Conservation (phyloP, 176 grass and related monocot genomes). For the Lolium perenne region DNA sequence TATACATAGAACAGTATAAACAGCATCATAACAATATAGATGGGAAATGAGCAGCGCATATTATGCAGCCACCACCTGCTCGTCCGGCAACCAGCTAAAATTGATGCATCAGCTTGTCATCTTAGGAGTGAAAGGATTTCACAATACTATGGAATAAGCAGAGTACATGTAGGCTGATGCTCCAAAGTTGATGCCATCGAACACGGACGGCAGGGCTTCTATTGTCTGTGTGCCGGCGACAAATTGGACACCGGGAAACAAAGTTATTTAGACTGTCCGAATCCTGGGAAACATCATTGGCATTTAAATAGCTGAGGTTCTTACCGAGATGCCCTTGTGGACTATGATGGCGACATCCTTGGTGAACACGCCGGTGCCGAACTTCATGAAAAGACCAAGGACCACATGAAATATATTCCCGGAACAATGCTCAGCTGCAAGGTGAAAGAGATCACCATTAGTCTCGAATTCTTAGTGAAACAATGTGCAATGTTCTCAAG, state of each 20-base stretch:
- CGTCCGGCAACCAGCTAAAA: too few species aligned
- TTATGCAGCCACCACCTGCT: too few species aligned
- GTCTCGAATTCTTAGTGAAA: too few species aligned
- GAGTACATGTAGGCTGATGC: conserved; percentile 82
- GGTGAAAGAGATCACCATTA: background rate
- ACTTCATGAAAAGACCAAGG: conserved; percentile 76
- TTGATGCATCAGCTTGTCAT: too few species aligned
- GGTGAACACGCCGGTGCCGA: conserved; percentile 85
- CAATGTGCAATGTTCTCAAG: too few species aligned
- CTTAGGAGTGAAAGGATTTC: conserved; percentile 33
- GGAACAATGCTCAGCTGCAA: conserved; percentile 83
- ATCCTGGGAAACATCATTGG: conserved; percentile 4
- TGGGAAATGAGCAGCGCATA: too few species aligned
- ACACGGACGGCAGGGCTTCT: too few species aligned
- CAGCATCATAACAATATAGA: too few species aligned
- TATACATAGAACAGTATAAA: too few species aligned
- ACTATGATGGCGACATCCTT: conserved; percentile 75
- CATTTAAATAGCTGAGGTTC: conserved; percentile 6
- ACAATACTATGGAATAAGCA: conserved; percentile 97
- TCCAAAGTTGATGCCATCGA: conserved; percentile 98
- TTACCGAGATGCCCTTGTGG: conserved; percentile 84
- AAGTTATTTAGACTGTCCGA: background rate
- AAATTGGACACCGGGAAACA: conserved; percentile 56
- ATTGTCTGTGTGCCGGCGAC: conserved; percentile 84
- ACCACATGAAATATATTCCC: conserved; percentile 62